Percentiles rank a stretch among this genome's conserved stretches.
These are phyloP conservation scores for Fraxinus anomala DNA, from an alignment of 257 asterid genomes.

Conservation along the genomic window DNA sequence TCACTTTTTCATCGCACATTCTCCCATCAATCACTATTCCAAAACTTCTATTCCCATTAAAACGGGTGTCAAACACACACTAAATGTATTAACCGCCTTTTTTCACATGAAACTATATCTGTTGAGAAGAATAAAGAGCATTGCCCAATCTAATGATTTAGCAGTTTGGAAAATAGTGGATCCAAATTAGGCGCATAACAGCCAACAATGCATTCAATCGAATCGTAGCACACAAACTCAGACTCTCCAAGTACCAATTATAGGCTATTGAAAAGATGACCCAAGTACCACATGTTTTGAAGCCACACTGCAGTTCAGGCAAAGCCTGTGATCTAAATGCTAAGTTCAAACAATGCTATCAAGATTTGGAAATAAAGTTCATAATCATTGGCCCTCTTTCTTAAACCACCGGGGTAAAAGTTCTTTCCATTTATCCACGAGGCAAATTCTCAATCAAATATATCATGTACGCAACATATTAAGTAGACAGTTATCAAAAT, in stretches of 20 bases:
- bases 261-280: not conserved
- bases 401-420: not conserved
- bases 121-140: not conserved
- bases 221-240: not conserved
- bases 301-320: not conserved
- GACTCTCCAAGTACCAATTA: not conserved
- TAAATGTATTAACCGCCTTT: not conserved
- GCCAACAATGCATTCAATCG: not conserved
- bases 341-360: not conserved
- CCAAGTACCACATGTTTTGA: not conserved
- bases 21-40: too few relatives aligned
- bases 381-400: not conserved
- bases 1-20: too few relatives aligned
- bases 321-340: not conserved
- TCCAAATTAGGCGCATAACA: not conserved
- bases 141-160: not conserved
- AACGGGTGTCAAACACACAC: too few relatives aligned
- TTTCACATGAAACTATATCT: not conserved
- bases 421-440: not conserved
- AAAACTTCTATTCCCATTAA: too few relatives aligned
- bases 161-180: not conserved
- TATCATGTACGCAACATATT: not conserved
- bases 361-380: not conserved
- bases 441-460: not conserved
- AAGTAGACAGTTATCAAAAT: not conserved